Evolutionary conservation across 768 basidiomycete species (phyloP), one percentile per base, ranked within the genome.

Genomic region (Tubosaeta brunneosetosa): DNA sequence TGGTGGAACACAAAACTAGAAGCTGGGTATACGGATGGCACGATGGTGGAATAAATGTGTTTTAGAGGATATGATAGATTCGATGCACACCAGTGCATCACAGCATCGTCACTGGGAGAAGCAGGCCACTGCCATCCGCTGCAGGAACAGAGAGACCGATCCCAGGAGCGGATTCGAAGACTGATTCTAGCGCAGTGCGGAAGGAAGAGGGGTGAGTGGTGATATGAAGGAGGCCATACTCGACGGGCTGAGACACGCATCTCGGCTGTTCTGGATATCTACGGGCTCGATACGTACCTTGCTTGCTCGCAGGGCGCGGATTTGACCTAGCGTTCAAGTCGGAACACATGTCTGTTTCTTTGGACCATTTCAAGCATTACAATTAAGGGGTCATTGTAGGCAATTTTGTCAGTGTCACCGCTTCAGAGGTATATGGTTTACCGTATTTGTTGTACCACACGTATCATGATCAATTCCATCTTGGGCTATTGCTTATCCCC

Each of bases 11-110:
- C 22, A 4, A 25, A 38, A 3, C 37, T 50, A 6, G 60, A 14
- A 4, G 43, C 25, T 12, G 55, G 53, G 1, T 10, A 6, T 16
- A 56, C 55, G 22, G 76, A 77, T 41, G 61, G 70, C 45, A 36
- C 40, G 17, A 34, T 6, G 3, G 70, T 77, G 14, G 63, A 64
- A 29, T 37, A 14, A 2, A 50, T 40, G 46, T 56, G 60, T 25
- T 54, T 55, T 32, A 52, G 16, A 55, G 36, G 44, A 44, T 2
- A 69, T 71, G 58, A 31, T 37, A 27, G 10, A 8, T 74, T 75
- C 2, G 46, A 64, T 7, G 73, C 64, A 6, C 66, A 73, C n/a
- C 73, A 68, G 4, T 77, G 76, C 48, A 59, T 77, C 44, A 75
- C 74, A 6, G 70, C 73, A 4, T 38, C 69, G 12, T 52, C 60